Percentiles rank a stretch among this genome's conserved stretches.
Conservation (phyloP, 2,329 filamentous ascomycete genomes). For the Sordariomycetes sp. region DNA sequence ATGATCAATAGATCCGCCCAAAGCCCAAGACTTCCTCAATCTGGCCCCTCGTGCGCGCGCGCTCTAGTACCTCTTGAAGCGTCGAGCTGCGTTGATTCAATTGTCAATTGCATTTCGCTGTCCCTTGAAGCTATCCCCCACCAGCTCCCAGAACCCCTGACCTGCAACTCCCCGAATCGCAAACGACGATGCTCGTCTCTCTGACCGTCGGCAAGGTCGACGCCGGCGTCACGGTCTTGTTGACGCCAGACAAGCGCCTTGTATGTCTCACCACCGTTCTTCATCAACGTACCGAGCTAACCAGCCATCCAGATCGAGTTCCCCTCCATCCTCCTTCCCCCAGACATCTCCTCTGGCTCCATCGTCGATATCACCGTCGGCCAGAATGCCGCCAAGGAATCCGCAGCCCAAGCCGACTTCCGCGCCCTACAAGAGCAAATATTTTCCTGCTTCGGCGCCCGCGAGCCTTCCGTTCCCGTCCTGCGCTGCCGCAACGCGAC, state of each 20-base stretch:
- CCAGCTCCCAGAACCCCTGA: not conserved
- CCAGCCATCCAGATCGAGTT: slow-evolving; percentile 73
- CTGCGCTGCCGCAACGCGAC: slow-evolving; percentile 94
- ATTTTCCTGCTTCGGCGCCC: slow-evolving; percentile 74
- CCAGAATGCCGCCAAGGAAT: slow-evolving; percentile 75
- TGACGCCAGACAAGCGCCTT: slow-evolving; percentile 94
- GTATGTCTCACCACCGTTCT: slow-evolving; percentile 42
- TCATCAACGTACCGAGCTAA: slow-evolving; percentile 9
- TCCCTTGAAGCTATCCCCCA: no score
- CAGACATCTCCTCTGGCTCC: slow-evolving; percentile 89
- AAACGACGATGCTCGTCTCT: slow-evolving; percentile 80
- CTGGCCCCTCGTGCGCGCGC: no score
- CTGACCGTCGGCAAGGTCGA: slow-evolving; percentile 99
- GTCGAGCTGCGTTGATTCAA: no score
- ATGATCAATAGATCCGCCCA: no score
- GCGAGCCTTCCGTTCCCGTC: slow-evolving; percentile 65
- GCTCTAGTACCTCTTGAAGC: no score
- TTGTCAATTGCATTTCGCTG: no score
- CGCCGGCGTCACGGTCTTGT: slow-evolving; percentile 90
- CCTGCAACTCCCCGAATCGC: slow-evolving; percentile 5
- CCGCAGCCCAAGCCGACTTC: slow-evolving; percentile 66
- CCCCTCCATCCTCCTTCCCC: slow-evolving; percentile 90
- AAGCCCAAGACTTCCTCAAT: no score
- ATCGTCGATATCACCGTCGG: slow-evolving; percentile 97
- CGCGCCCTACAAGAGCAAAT: slow-evolving; percentile 81